Percentiles rank a stretch among this genome's conserved stretches.
Conservation (phyloP, 345 rosid genomes). For the Cardamine occulta region DNA sequence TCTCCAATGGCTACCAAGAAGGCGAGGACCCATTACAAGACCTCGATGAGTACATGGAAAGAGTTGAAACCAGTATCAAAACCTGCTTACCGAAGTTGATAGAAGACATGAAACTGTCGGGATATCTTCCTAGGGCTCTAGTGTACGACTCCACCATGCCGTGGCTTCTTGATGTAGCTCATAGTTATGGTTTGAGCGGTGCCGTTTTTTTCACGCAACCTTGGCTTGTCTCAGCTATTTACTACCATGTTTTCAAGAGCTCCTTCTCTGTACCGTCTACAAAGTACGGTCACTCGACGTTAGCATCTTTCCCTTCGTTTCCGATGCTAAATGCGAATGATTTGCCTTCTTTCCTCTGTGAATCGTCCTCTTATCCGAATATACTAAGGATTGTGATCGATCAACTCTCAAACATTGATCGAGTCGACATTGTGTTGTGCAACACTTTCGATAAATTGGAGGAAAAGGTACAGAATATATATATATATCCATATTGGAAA, state of each 20-base stretch:
- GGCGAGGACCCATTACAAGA: constrained; percentile 22
- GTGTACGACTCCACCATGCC: constrained; percentile 57
- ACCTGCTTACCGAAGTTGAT: constrained; percentile 44
- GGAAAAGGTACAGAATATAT: constrained; percentile 45
- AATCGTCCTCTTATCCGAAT: constrained; percentile 31
- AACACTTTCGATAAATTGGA: constrained; percentile 55
- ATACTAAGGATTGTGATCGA: constrained; percentile 11
- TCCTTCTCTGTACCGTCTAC: constrained; percentile 28
- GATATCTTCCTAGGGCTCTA: constrained; percentile 36
- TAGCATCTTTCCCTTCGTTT: constrained; percentile 48
- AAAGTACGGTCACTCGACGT: constrained; percentile 35
- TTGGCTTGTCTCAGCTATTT: constrained; percentile 50
- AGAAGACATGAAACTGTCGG: constrained; percentile 23
- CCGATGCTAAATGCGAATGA: constrained; percentile 44
- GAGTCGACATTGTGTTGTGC: constrained; percentile 44
- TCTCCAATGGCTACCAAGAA: constrained; percentile 43
- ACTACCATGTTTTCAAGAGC: constrained; percentile 46
- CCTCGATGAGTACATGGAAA: constrained; percentile 35
- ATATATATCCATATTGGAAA: neutral
- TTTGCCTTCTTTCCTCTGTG: constrained; percentile 49
- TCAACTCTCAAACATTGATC: constrained; percentile 46
- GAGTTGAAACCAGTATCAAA: constrained; percentile 33
- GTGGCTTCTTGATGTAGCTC: constrained; percentile 58
- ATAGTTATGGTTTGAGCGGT: constrained; percentile 40
- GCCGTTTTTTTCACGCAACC: constrained; percentile 56